Base-by-base conservation (phyloP, 2,329 filamentous ascomycete species). In the Ophiostoma pallidulum region DNA sequence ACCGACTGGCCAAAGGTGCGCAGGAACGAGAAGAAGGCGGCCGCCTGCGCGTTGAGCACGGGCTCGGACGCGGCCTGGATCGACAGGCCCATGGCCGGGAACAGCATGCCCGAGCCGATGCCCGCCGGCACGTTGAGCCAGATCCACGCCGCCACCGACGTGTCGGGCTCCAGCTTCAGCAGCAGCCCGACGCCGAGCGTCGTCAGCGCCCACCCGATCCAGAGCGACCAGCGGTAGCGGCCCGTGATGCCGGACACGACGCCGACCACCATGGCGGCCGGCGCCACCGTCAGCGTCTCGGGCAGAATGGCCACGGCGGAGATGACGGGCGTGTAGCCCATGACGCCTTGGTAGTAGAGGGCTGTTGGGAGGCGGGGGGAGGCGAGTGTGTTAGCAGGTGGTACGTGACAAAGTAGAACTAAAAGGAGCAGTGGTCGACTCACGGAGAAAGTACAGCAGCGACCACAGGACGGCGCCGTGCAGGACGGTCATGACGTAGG, bases 381-480 rank as follows among this genome's bases (percentile, higher is more conserved):
- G 28, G 24, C 24, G 24, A 10, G 24, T 5, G 24, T 28, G 24
- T 28, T 28, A 28, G 24, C 10, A 13, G 33, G 12, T 14, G 13
- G 16, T n/a, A 13, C 35, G 20, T 5, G 18, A 41, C 77, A 62
- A 50, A 75, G 18, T 6, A 9, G 37, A n/a, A 48, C 70, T 64
- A 54, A 72, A 70, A 55, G 68, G 72, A 5, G 71, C 51, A 0
- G 69, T 66, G 2, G 69, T 28, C 24, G 56, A 6, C 69, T 72
- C 4, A 66, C 61, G 54, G 68, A 71, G 1, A 53, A 58, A 80
- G 61, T 78, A 80, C 4, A 79, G 61, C 0, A 74, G 52, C 14
- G 67, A 70, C 73, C 74, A 74, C 20, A 74, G 65, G 14, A 77
- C 63, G 51, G 75, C 69, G 47, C 78, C 78, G 57, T 82, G 78